Percentiles rank a stretch among this genome's conserved stretches.
These are phyloP conservation scores for Anthoceros angustus DNA, from an alignment of 225 moss, liverwort and hornwort genomes.

Conservation along the genomic window DNA sequence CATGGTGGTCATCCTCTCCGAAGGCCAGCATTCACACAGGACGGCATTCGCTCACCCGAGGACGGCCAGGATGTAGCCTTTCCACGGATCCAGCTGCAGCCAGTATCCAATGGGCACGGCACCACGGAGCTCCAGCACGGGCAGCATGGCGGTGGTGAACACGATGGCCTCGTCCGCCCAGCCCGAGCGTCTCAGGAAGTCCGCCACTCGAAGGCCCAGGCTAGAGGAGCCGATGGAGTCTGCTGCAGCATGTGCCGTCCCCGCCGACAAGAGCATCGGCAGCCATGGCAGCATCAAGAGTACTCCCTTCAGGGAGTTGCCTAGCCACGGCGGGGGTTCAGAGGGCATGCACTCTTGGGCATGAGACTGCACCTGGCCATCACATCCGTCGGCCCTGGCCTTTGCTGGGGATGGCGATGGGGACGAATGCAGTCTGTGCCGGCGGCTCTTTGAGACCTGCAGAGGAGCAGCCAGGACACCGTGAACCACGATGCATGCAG, in stretches of 20 bases:
- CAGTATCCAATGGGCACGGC: slow-evolving; percentile 91
- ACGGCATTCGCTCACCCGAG: slow-evolving; percentile 31
- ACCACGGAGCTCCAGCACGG: slow-evolving; percentile 89
- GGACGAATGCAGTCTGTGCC: too few relatives aligned
- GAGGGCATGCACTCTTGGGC: too few relatives aligned
- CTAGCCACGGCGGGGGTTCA: background rate
- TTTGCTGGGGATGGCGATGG: too few relatives aligned
- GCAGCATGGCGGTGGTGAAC: slow-evolving; percentile 55
- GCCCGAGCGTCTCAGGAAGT: slow-evolving; percentile 63
- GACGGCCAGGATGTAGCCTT: slow-evolving; percentile 48
- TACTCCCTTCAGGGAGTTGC: background rate
- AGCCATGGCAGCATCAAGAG: background rate
- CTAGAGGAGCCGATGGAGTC: slow-evolving; percentile 72
- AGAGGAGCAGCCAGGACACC: too few relatives aligned
- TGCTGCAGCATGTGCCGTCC: slow-evolving; percentile 30
- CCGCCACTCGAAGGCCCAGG: slow-evolving; percentile 63
- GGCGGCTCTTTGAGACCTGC: too few relatives aligned
- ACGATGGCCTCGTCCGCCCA: slow-evolving; percentile 75
- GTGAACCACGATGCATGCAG: too few relatives aligned
- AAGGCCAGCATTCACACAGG: background rate
- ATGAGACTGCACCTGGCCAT: too few relatives aligned
- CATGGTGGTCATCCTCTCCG: background rate
- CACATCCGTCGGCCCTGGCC: too few relatives aligned
- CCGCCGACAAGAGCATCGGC: slow-evolving; percentile 13
- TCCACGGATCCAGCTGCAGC: slow-evolving; percentile 59